Conservation (phyloP, 2,329 filamentous ascomycete genomes). For the Aspergillus sp. region DNA sequence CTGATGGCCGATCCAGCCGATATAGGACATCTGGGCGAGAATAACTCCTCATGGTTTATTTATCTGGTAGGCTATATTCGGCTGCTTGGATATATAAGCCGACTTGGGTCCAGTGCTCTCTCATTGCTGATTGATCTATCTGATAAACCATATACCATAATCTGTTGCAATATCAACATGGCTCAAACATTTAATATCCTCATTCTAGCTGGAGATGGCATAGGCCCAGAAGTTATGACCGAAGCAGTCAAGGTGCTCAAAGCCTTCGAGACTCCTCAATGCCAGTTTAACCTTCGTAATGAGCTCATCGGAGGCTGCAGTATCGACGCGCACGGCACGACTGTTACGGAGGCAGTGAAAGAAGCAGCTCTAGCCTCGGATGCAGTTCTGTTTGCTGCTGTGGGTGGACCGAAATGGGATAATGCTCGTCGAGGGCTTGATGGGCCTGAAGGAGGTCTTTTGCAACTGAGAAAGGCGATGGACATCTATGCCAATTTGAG, state of each 20-base stretch:
- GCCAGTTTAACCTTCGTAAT: slow-evolving; percentile 76
- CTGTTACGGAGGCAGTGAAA: slow-evolving; percentile 75
- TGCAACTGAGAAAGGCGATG: slow-evolving; percentile 81
- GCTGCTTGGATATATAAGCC: neutral
- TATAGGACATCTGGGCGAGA: slow-evolving; percentile 1
- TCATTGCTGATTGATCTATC: too few species aligned
- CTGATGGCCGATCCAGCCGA: slow-evolving; percentile 16
- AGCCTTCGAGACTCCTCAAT: slow-evolving; percentile 62
- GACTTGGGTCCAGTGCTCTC: too few species aligned
- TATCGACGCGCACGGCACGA: slow-evolving; percentile 71
- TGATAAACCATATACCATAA: neutral
- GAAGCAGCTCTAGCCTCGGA: slow-evolving; percentile 72
- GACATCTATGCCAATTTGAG: slow-evolving; percentile 85
- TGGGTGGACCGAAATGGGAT: slow-evolving; percentile 91
- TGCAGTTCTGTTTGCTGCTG: slow-evolving; percentile 81
- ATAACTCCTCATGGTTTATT: too few species aligned
- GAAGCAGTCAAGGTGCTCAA: slow-evolving; percentile 60
- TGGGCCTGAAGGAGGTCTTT: slow-evolving; percentile 81
- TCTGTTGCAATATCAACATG: slow-evolving; percentile 4
- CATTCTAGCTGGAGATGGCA: slow-evolving; percentile 72
- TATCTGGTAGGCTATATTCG: too few species aligned
- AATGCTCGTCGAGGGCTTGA: slow-evolving; percentile 60
- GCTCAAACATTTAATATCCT: slow-evolving; percentile 61
- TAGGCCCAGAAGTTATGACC: slow-evolving; percentile 65
- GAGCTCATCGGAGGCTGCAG: slow-evolving; percentile 82